Evolutionary conservation across 495 filamentous ascomycete genomes (phyloP).

Genomic region (Penicillium cosmopolitanum): DNA sequence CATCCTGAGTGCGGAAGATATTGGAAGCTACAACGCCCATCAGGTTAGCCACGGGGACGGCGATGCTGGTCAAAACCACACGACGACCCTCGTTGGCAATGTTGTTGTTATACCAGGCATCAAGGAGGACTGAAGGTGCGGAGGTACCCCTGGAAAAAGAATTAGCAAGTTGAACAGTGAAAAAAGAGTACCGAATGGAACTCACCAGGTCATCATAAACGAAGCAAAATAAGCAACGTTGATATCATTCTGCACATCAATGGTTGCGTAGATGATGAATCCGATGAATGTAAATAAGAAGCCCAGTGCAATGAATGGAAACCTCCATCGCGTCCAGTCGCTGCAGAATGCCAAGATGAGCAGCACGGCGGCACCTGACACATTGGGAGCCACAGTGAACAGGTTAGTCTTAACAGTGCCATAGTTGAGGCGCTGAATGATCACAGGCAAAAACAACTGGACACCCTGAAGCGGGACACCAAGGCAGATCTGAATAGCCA

Average conservation of each 20-base stretch:
- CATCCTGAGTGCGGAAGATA: conserved; percentile 71
- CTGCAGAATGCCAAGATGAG: conserved; percentile 69
- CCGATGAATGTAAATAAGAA: conserved; percentile 75
- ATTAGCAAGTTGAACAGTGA: background rate
- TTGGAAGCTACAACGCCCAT: conserved; percentile 78
- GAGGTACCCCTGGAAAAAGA: conserved; percentile 48
- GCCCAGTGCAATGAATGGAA: conserved; percentile 72
- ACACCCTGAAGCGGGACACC: conserved; percentile 77
- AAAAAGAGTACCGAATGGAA: background rate
- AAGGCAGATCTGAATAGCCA: conserved; percentile 73
- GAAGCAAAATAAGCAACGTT: conserved; percentile 74
- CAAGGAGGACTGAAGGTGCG: conserved; percentile 56
- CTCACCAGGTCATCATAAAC: conserved; percentile 78
- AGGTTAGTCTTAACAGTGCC: conserved; percentile 72
- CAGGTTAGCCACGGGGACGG: conserved; percentile 77
- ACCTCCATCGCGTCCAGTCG: conserved; percentile 67
- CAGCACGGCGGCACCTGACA: conserved; percentile 68
- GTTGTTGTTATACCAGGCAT: conserved; percentile 79
- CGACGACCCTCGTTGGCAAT: conserved; percentile 74
- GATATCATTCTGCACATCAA: conserved; percentile 60
- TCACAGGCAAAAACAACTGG: conserved; percentile 73
- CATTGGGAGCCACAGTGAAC: conserved; percentile 76
- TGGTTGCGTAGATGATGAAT: conserved; percentile 74
- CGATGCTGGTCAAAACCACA: conserved; percentile 70
- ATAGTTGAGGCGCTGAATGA: conserved; percentile 65